Conservation (phyloP, 2,329 filamentous ascomycete genomes). For the Apiospora pterosperma region DNA sequence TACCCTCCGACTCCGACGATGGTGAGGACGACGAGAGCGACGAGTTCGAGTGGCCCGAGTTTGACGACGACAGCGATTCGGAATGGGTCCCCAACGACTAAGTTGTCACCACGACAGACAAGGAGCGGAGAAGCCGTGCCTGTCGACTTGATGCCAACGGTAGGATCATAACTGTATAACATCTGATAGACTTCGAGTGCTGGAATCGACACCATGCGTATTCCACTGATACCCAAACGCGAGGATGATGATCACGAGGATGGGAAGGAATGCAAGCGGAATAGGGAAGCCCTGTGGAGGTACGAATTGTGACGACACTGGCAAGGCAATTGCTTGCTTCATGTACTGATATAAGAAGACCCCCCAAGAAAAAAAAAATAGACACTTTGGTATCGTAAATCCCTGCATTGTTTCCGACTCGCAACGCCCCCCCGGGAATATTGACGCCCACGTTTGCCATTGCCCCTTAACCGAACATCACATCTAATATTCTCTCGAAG, state of each 20-base stretch:
- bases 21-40: conserved; percentile 1
- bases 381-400: neutral
- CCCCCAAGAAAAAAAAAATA: neutral
- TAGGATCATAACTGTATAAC: neutral
- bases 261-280: neutral
- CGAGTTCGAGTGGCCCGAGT: conserved; percentile 2
- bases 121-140: neutral
- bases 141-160: neutral
- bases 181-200: neutral
- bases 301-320: neutral
- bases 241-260: neutral
- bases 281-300: neutral
- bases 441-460: neutral
- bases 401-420: too few relatives aligned
- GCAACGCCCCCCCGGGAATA: neutral
- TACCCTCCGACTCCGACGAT: neutral
- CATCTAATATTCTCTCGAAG: conserved; percentile 6
- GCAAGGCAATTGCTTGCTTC: neutral
- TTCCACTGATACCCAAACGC: neutral
- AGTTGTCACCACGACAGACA: neutral
- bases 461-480: neutral
- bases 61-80: neutral
- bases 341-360: neutral
- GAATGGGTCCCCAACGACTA: neutral
- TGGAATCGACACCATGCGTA: neutral